A percentile compares a stretch with the other conserved stretches of the same genome.
Evolutionary conservation across 179 eudicot species (phyloP).

Genomic region (Beta lomatogona): DNA sequence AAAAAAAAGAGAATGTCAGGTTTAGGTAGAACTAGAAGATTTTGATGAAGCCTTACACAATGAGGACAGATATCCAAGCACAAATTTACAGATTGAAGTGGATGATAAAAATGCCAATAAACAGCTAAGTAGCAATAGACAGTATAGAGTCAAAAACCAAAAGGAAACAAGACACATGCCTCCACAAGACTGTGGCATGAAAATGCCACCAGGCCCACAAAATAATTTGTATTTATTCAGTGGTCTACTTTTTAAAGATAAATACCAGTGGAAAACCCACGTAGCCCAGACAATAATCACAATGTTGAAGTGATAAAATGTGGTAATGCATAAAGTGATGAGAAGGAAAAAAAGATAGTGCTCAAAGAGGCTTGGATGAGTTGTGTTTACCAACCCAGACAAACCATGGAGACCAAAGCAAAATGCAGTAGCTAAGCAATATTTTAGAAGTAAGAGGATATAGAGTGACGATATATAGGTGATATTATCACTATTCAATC

Average conservation of each 20-base stretch:
- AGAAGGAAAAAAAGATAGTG: neutral
- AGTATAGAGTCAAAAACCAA: too few species aligned
- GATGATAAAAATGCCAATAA: neutral
- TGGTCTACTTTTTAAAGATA: too few species aligned
- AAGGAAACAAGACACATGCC: neutral
- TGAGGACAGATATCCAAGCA: neutral
- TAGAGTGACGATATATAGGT: too few species aligned
- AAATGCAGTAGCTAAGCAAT: too few species aligned
- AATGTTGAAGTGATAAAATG: neutral
- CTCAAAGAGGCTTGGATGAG: neutral
- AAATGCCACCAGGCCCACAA: too few species aligned
- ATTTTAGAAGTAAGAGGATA: too few species aligned
- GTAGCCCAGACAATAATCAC: neutral
- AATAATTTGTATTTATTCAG: too few species aligned
- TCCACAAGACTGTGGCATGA: too few species aligned
- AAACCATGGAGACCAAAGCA: too few species aligned
- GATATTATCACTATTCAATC: too few species aligned
- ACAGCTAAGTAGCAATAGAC: neutral
- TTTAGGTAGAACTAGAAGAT: conserved; percentile 11
- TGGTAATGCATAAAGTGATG: too few species aligned
- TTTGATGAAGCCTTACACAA: neutral
- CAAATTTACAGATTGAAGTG: neutral
- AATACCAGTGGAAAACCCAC: neutral
- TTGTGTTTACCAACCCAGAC: neutral
- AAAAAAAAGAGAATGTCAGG: neutral